Conservation (phyloP, 345 rosid species). For the Eucalyptus rudis region DNA sequence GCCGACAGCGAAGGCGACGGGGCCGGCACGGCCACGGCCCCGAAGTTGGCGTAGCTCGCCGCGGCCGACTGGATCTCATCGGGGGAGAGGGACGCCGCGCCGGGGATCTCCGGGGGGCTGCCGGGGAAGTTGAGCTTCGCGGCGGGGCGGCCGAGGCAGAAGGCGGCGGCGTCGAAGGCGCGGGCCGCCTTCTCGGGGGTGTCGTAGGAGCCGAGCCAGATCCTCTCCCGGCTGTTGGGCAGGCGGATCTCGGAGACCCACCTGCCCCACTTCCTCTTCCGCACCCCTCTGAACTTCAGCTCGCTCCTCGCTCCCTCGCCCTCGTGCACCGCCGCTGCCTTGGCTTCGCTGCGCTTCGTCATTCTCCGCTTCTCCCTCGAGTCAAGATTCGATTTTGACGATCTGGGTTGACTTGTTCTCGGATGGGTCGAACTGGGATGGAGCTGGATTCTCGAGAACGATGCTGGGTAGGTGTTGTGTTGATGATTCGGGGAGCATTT, state of each 20-base stretch:
- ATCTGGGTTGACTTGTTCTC: not conserved
- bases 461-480: not conserved
- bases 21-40: not conserved
- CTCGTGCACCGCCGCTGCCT: not conserved
- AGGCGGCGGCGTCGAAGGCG: constrained; percentile 9
- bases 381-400: not conserved
- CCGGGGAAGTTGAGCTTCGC: constrained; percentile 10
- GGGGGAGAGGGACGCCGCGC: not conserved
- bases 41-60: not conserved
- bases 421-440: not conserved
- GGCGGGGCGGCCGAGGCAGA: constrained; percentile 1
- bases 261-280: constrained; percentile 16
- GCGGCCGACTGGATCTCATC: constrained; percentile 1
- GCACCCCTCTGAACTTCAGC: constrained; percentile 1
- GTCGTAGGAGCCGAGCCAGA: constrained; percentile 11
- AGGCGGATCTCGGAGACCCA: constrained; percentile 8
- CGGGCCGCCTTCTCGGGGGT: constrained; percentile 8
- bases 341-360: not conserved
- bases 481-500: not conserved
- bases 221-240: not conserved
- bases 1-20: not conserved
- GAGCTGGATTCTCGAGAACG: not conserved
- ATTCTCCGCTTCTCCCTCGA: not conserved
- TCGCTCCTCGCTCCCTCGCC: not conserved
- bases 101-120: not conserved